These are phyloP conservation scores for Penicillium thymicola DNA, from an alignment of 2,329 filamentous ascomycete species.

Conservation along the genomic window DNA sequence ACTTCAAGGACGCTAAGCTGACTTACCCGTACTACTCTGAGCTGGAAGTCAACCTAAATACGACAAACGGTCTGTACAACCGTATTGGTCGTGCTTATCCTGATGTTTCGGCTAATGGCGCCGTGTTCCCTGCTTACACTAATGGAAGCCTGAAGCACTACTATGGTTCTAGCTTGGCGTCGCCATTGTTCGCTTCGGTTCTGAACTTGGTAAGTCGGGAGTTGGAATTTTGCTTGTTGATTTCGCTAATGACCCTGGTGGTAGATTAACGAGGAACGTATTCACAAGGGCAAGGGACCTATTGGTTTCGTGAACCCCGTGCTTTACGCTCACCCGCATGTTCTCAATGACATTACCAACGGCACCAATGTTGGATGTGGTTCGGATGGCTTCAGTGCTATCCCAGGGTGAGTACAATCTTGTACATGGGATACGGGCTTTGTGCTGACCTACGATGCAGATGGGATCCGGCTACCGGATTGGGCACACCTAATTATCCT, in stretches of 20 bases:
- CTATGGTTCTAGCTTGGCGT: conserved; percentile 29
- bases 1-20: conserved; percentile 36
- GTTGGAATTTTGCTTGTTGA: background rate
- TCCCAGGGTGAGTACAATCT: conserved; percentile 17
- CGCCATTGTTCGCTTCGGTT: conserved; percentile 31
- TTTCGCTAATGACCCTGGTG: background rate
- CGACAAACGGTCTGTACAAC: conserved; percentile 43
- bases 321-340: conserved; percentile 35
- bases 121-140: conserved; percentile 26
- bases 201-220: conserved; percentile 26
- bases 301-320: conserved; percentile 54
- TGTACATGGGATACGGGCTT: background rate
- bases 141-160: conserved; percentile 19
- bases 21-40: conserved; percentile 32
- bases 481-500: conserved; percentile 33
- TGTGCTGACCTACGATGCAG: conserved; percentile 4
- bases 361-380: conserved; percentile 33
- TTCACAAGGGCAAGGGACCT: conserved; percentile 45
- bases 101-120: conserved; percentile 48
- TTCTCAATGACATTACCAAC: conserved; percentile 44
- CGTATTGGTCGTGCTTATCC: conserved; percentile 49
- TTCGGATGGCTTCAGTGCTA: conserved; percentile 28
- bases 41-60: conserved; percentile 35
- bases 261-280: conserved; percentile 49
- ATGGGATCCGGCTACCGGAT: conserved; percentile 33